Percentiles rank a stretch among this genome's conserved stretches.
These are phyloP conservation scores for Immersiella caudata DNA, from an alignment of 495 filamentous ascomycete species.

Conservation along the genomic window DNA sequence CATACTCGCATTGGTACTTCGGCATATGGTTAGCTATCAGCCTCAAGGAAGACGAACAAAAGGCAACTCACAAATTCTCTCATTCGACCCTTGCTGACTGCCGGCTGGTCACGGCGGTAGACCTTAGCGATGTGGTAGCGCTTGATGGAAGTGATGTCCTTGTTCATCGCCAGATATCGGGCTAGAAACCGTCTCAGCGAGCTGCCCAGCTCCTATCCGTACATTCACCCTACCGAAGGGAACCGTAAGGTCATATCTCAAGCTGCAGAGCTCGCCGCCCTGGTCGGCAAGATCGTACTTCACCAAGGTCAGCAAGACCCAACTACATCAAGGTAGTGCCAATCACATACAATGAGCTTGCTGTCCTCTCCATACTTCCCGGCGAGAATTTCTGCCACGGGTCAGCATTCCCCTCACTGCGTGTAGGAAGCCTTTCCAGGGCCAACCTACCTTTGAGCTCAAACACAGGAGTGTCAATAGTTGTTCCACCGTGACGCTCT, in stretches of 20 bases:
- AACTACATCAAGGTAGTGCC: not conserved
- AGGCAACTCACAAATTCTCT: constrained; percentile 66
- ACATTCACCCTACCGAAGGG: constrained; percentile 58
- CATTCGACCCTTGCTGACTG: constrained; percentile 68
- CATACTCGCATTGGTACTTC: constrained; percentile 91
- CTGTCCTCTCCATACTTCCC: constrained; percentile 81
- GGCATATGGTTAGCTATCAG: not conserved
- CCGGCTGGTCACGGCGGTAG: constrained; percentile 55
- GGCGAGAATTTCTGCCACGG: constrained; percentile 55
- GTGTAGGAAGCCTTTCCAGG: not conserved
- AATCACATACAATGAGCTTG: constrained; percentile 61
- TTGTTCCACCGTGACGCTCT: constrained; percentile 46
- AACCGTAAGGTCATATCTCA: constrained; percentile 90
- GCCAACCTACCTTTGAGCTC: constrained; percentile 41
- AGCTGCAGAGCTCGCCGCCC: constrained; percentile 79
- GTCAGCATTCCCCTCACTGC: not conserved
- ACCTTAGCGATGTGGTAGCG: constrained; percentile 93
- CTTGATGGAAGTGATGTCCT: constrained; percentile 78
- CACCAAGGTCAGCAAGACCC: not conserved
- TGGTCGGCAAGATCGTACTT: constrained; percentile 84
- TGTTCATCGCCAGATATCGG: constrained; percentile 88
- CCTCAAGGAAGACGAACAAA: not conserved
- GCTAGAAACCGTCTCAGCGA: constrained; percentile 42
- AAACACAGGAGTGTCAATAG: constrained; percentile 52
- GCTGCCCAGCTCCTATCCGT: too few species aligned